Evolutionary conservation across 2,329 filamentous ascomycete genomes (phyloP).

Genomic region (Diaporthe sp.): DNA sequence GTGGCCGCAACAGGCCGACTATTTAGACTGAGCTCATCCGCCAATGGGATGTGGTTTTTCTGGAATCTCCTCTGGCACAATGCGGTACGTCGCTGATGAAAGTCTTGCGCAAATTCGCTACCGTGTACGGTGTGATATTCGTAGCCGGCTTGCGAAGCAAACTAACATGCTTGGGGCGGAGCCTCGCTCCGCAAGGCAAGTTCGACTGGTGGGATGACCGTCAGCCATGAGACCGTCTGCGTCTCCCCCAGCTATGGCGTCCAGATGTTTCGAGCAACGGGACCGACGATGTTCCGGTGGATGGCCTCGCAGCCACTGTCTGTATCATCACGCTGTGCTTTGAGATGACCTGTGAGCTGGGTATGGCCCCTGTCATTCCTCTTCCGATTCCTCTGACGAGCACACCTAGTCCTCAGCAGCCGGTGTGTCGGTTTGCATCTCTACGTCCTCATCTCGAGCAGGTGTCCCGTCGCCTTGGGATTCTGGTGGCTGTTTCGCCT

Average conservation of each 20-base stretch:
- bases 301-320: not conserved
- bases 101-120: not conserved
- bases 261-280: not conserved
- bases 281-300: not conserved
- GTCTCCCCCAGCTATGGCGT: not conserved
- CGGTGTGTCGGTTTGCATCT: conserved; percentile 62
- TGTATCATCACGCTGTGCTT: not conserved
- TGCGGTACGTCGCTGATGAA: not conserved
- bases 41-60: not conserved
- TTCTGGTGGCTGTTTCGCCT: conserved; percentile 37
- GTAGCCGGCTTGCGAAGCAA: not conserved
- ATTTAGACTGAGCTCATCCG: not conserved
- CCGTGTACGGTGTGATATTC: not conserved
- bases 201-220: not conserved
- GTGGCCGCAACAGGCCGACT: not conserved
- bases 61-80: not conserved
- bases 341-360: not conserved
- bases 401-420: conserved; percentile 26
- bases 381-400: not conserved
- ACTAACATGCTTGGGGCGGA: not conserved
- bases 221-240: not conserved
- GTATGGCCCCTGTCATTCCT: not conserved
- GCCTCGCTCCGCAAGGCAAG: not conserved
- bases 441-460: conserved; percentile 63
- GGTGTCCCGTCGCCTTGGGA: conserved; percentile 46